Evolutionary conservation across 2,329 filamentous ascomycete genomes (phyloP), one percentile per base, ranked within the genome.

Genomic region (Fusarium sterilihyphosum): DNA sequence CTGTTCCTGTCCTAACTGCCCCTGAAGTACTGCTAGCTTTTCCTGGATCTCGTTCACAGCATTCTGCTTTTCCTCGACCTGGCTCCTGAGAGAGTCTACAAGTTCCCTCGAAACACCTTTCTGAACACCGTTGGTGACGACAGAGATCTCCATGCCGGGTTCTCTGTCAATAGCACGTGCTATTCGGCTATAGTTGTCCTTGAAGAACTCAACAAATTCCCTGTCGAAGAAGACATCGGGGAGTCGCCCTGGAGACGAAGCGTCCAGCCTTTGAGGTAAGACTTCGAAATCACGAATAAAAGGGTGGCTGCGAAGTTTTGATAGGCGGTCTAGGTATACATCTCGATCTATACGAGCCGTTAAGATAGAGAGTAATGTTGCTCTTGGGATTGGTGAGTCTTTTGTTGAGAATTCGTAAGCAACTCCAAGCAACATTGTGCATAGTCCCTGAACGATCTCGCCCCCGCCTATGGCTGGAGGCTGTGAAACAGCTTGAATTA

Each of bases 371-470:
- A 97, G 93, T 50, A 99, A 85, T 16, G 93, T 95, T 31, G 91
- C 88, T 70, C 96, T 89, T 11, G 96, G 90, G 59, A 99, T 92
- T 0, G 96, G 94, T 0, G 96, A 98, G 82, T 99, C 96, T 80
- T 97, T 98, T 1, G 96, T 98, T 16, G 96, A 98, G 79, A 98
- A 99, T 79, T 99, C 96, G 81, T 98, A 99, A 9, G 96, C 88
- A 26, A 97, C 92, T 16, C 96, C 96, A 3, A 98, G 87, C 1
- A 99, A 85, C 80, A 95, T 91, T 22, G 95, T 93, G 80, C 93
- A 94, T 18, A 99, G 87, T 5, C 96, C 96, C 74, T 94, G 93
- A 20, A 96, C 87, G 38, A 97, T 85, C 26, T 89, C 86, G 67
- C 91, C 91, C 18, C 90, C 90, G 18, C 90, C 90, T 35, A 88